A percentile compares a stretch with the other conserved stretches of the same genome.
Evolutionary conservation across 306 rosid genomes (phyloP).

Genomic region (Elaeagnus macrophylla): DNA sequence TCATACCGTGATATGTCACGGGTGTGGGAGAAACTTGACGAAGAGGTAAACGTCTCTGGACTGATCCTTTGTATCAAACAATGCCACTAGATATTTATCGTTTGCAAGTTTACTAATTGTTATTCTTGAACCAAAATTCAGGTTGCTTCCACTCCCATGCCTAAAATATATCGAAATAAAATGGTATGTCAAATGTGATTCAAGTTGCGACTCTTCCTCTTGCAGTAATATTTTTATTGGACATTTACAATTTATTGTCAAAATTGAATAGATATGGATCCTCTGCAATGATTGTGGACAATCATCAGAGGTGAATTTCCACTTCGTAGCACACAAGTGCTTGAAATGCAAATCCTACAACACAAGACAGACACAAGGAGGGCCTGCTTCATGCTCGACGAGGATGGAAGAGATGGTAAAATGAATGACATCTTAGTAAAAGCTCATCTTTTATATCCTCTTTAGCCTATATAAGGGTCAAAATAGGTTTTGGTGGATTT

Average conservation of each 20-base stretch:
- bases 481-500: too few relatives aligned
- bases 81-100: not conserved
- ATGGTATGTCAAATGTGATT: slow-evolving; percentile 17
- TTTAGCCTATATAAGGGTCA: too few relatives aligned
- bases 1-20: slow-evolving; percentile 62
- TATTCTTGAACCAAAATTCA: slow-evolving; percentile 9
- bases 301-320: slow-evolving; percentile 45
- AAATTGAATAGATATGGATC: slow-evolving; percentile 46
- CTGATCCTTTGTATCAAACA: not conserved
- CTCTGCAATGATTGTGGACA: slow-evolving; percentile 73
- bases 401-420: slow-evolving; percentile 30
- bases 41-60: slow-evolving; percentile 29
- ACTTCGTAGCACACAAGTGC: slow-evolving; percentile 45
- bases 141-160: slow-evolving; percentile 38
- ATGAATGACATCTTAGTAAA: slow-evolving; percentile 15
- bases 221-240: not conserved
- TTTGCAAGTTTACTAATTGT: slow-evolving; percentile 1
- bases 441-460: not conserved
- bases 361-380: slow-evolving; percentile 47
- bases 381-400: slow-evolving; percentile 42
- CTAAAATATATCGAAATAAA: slow-evolving; percentile 32
- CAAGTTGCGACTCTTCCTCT: not conserved
- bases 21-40: slow-evolving; percentile 58
- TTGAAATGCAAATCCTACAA: slow-evolving; percentile 44
- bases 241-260: not conserved